Percentiles rank a stretch among this genome's conserved stretches.
These are phyloP conservation scores for Linum tenue DNA, from an alignment of 345 rosid species.

Conservation along the genomic window DNA sequence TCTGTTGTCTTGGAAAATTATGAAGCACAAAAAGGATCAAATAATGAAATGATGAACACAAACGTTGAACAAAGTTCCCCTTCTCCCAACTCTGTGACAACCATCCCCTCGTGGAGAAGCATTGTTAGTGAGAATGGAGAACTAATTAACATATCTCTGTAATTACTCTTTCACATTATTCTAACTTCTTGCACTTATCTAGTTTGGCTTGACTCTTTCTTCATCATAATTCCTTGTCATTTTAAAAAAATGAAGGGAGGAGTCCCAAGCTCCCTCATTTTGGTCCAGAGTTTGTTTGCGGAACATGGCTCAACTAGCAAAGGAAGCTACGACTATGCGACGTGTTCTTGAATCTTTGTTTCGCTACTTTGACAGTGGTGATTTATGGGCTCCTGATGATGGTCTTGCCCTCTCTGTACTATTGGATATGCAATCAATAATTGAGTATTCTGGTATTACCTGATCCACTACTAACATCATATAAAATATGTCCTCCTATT, in stretches of 20 bases:
- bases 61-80: constrained; percentile 20
- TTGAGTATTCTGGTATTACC: neutral
- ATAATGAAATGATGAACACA: constrained; percentile 9
- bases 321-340: constrained; percentile 58
- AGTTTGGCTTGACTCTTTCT: constrained; percentile 4
- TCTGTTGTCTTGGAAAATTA: constrained; percentile 62
- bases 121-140: constrained; percentile 57
- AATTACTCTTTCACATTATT: constrained; percentile 24
- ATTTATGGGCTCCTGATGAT: constrained; percentile 45
- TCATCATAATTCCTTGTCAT: neutral
- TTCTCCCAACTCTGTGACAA: constrained; percentile 30
- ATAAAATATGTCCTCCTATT: too few relatives aligned
- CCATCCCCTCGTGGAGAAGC: constrained; percentile 49
- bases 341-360: constrained; percentile 63
- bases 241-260: constrained; percentile 31
- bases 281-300: constrained; percentile 62
- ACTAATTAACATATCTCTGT: constrained; percentile 35
- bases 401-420: constrained; percentile 56
- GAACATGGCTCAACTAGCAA: constrained; percentile 55
- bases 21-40: constrained; percentile 22
- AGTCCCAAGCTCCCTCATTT: constrained; percentile 42
- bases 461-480: too few relatives aligned
- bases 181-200: neutral
- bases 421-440: constrained; percentile 43
- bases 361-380: constrained; percentile 51